Evolutionary conservation across 1,139 yeast genomes (phyloP), one percentile per base, ranked within the genome.

Genomic region (Taphrina communis): DNA sequence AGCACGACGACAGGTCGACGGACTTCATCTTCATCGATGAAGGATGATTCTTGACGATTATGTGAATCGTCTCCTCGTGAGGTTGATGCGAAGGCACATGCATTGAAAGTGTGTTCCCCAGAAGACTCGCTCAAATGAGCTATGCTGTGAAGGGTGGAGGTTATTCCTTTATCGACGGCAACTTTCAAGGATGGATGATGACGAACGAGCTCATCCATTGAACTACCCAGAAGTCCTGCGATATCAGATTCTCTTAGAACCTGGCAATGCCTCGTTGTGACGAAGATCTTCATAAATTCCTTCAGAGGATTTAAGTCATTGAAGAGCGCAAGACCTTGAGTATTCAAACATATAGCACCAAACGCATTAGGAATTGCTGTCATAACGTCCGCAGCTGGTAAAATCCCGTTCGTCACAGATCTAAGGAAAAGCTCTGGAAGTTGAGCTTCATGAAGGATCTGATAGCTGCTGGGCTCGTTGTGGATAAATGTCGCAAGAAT

Each of bases 391-490:
- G 85, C 80, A 17, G 88, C 84, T 9, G 48, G 85, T 78, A 72
- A 87, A 80, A 71, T 86, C 17, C 42, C 58, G 72, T 55, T 79
- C 79, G 79, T 89, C 85, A 73, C 85, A 81, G 70, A 71, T 11
- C 84, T 83, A 65, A 92, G 77, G 51, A 92, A 82, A 0, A 85
- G 80, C 66, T 89, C 89, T 52, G 92, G 85, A 0, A 90, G 86
- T 1, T 86, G 85, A 0, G 96, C 89, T 76, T 93, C 98, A 65
- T 85, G 87, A 74, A 93, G 82, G 62, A 93, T 88, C 1, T 90
- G 84, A 75, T 84, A 92, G 3, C 97, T 91, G 0, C 97, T 91
- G 2, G 98, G 97, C 75, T 93, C 98, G 73, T 89, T 90, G 76
- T 93, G 95, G 61, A 93, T 86, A 72, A 92, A 90, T 44, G 85